Evolutionary conservation across 495 filamentous ascomycete genomes (phyloP), one percentile per base, ranked within the genome.

Genomic region (Hyaloscypha variabilis): DNA sequence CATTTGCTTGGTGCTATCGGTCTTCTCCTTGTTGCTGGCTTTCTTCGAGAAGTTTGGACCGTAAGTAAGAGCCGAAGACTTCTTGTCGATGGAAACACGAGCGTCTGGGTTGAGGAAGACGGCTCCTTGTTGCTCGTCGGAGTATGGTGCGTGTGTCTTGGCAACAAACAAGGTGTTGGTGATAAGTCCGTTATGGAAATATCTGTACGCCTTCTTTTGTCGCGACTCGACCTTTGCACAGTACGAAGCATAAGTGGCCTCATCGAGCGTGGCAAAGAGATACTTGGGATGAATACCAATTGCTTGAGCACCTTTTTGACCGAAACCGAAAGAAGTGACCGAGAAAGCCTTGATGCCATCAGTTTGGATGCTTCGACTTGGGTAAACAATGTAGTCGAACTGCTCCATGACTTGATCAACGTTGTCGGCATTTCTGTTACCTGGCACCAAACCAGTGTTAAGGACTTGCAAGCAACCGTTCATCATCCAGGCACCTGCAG

Each of bases 401-500:
- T 97, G 85, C 82, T 98, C 94, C 87, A 99, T 93, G 62, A 92
- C 87, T 77, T 92, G 85, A 77, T 98, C 95, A 24, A 99, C 87
- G 73, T 99, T 99, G 81, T 99, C 95, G 56, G 95, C 95, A 71
- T 99, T 99, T 68, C 93, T 88, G 81, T 99, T 99, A 58, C 95
- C 95, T 8, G 95, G 95, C 58, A 99, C 95, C 21, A 98, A 80
- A 69, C 95, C 95, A 53, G 83, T 89, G 78, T 97, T 96, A 69
- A 99, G 82, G 58, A 96, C 92, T 77, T 99, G 95, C 74, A 99
- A 79, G 74, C 91, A 92, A 66, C 95, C 95, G 80, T 99, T 99
- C 84, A 98, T 90, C 95, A 98, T 98, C 94, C 94, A 99, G 52
- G 94, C 95, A 77, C 95, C 95, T 57, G 95, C 95, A 72, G 95